These are phyloP conservation scores for Crotalaria pallida DNA, from an alignment of 306 rosid species.

Conservation along the genomic window DNA sequence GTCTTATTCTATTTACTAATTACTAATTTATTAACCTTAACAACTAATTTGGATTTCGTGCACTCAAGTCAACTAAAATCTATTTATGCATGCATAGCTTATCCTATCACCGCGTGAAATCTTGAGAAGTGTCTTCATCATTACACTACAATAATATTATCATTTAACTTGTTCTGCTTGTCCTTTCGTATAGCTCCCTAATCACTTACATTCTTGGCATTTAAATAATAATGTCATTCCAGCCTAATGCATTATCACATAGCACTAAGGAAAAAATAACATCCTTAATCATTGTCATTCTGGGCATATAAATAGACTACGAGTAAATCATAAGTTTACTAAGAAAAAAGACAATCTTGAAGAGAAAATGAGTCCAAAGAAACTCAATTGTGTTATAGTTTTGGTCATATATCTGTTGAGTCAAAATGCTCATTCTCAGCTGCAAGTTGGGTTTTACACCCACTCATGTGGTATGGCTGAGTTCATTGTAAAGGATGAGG, in stretches of 20 bases:
- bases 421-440: constrained; percentile 42
- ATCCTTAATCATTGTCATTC: not conserved
- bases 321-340: not conserved
- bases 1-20: constrained; percentile 25
- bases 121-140: not conserved
- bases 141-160: constrained; percentile 1
- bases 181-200: constrained; percentile 24
- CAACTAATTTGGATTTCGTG: constrained; percentile 46
- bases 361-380: constrained; percentile 38
- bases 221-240: constrained; percentile 23
- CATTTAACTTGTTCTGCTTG: constrained; percentile 25
- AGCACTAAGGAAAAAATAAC: constrained; percentile 6
- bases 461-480: constrained; percentile 52
- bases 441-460: constrained; percentile 51
- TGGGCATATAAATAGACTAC: constrained; percentile 25
- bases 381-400: constrained; percentile 8
- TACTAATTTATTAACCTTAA: constrained; percentile 13
- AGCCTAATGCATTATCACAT: constrained; percentile 28
- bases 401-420: constrained; percentile 22
- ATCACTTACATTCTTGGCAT: constrained; percentile 16
- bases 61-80: constrained; percentile 32
- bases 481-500: constrained; percentile 59
- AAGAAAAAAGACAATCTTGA: not conserved
- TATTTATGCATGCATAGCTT: not conserved
- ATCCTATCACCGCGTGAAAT: constrained; percentile 16